Evolutionary conservation across 2,329 filamentous ascomycete species (phyloP), one percentile per base, ranked within the genome.

Genomic region (Hymenoscyphus occultus): DNA sequence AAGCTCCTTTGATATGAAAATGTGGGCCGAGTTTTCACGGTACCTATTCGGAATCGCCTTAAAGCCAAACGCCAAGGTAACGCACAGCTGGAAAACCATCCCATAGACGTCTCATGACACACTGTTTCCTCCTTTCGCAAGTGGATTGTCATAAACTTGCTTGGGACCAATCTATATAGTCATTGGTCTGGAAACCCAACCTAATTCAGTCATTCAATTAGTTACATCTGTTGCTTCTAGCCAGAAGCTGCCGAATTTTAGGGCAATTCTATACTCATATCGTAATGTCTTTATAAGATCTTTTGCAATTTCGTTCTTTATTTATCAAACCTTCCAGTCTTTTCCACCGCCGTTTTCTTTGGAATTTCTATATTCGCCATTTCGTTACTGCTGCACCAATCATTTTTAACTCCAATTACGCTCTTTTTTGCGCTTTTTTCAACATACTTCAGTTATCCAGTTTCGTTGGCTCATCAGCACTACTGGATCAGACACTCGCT

Each of bases 321-420:
- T 35, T 35, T 35, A 7, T 1, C 35, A 35, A 35, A 35, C 35
- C 59, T 60, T 60, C 19, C 59, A 60, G 45, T 60, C 59, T 48
- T 60, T 60, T 51, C 31, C 31, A 48, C 7, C 9, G 35, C 35
- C 35, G 39, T 35, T 48, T 45, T 31, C 7, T 12, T 28, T 3
- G 39, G 59, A 48, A 39, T 60, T 22, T 48, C 51, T 19, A 4
- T n/a, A 48, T 13, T 31, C 14, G 22, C 14, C 22, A 32, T 58
- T 60, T 19, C 3, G 35, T 60, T 45, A 31, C 39, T 60, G n/a
- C 35, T 14, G 40, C 59, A 45, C 48, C 59, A 60, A 19, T 48
- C 45, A 13, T 6, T 31, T 48, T 48, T 10, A 35, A 7, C 35
- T 35, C 1, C 35, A 35, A 35, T 35, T 10, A 35, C 35, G 35